phyloP scores from a whole-genome alignment of 1,139 yeast species.

The Zygotorulaspora mrakii region DNA sequence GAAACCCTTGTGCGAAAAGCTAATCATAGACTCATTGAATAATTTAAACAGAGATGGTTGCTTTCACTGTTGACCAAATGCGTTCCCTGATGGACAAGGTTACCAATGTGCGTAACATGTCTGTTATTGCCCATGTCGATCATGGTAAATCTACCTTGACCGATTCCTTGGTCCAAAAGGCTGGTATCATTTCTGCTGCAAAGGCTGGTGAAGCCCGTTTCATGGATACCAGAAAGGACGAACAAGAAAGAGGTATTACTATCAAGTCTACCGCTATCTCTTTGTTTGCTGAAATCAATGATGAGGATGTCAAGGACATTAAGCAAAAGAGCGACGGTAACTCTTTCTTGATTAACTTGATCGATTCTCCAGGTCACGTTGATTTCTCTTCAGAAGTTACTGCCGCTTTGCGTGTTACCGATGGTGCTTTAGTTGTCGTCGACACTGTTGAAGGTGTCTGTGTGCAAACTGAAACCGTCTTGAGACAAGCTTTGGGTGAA shows the following conservation, averaged over 20 bases:
- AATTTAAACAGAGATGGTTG: slow-evolving; percentile 37
- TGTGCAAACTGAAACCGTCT: slow-evolving; percentile 99
- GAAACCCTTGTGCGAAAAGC: slow-evolving; percentile 15
- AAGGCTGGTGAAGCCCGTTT: slow-evolving; percentile 99
- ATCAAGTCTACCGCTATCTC: slow-evolving; percentile 99
- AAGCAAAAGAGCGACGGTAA: slow-evolving; percentile 92
- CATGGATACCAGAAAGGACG: slow-evolving; percentile 99
- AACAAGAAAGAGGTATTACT: slow-evolving; percentile 98
- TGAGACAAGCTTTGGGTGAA: slow-evolving; percentile 99
- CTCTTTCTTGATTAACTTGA: slow-evolving; percentile 95
- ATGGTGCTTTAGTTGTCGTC: slow-evolving; percentile 99
- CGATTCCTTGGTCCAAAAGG: slow-evolving; percentile 97
- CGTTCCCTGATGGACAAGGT: slow-evolving; percentile 99
- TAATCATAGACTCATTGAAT: slow-evolving; percentile 14
- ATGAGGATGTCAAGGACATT: slow-evolving; percentile 92
- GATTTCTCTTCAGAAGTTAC: slow-evolving; percentile 99
- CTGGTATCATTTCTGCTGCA: slow-evolving; percentile 99
- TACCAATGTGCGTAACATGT: slow-evolving; percentile 99
- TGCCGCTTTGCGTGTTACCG: slow-evolving; percentile 99
- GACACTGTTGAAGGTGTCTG: slow-evolving; percentile 99
- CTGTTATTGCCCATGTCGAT: slow-evolving; percentile 99
- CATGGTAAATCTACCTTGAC: slow-evolving; percentile 99
- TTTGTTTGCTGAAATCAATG: slow-evolving; percentile 83
- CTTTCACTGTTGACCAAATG: slow-evolving; percentile 68
- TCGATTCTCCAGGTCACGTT: slow-evolving; percentile 99